A percentile compares a stretch with the other conserved stretches of the same genome.
Conservation (phyloP, 2,329 filamentous ascomycete species). For the Fusarium praegraminearum region DNA sequence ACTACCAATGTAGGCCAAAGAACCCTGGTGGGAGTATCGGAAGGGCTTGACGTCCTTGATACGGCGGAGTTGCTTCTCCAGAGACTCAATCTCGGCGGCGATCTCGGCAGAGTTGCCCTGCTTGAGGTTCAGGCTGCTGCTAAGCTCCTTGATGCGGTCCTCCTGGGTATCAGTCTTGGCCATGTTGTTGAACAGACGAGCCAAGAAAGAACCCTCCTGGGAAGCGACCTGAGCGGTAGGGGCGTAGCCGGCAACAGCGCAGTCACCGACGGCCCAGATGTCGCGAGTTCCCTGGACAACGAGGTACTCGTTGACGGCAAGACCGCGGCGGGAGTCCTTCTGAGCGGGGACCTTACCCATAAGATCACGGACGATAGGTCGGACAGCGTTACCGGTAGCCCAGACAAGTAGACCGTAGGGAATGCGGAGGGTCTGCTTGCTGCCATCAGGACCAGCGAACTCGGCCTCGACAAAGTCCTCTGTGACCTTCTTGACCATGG, state of each 20-base stretch:
- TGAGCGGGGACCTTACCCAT: constrained; percentile 94
- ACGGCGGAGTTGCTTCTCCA: constrained; percentile 87
- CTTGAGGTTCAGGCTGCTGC: constrained; percentile 69
- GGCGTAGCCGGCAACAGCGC: constrained; percentile 96
- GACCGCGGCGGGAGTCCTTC: constrained; percentile 92
- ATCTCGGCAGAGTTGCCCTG: constrained; percentile 75
- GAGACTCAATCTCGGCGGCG: constrained; percentile 80
- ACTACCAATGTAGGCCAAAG: constrained; percentile 96
- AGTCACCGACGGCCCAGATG: constrained; percentile 98
- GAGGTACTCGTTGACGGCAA: constrained; percentile 98
- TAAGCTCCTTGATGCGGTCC: constrained; percentile 77
- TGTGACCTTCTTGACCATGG: constrained; percentile 97
- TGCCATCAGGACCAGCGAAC: constrained; percentile 81
- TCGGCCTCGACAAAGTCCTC: constrained; percentile 94
- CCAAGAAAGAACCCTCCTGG: constrained; percentile 95
- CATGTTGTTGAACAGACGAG: constrained; percentile 98
- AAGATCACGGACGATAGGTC: constrained; percentile 89
- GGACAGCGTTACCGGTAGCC: constrained; percentile 96
- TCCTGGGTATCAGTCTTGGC: constrained; percentile 91
- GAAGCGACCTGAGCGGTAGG: constrained; percentile 96
- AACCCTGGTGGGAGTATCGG: constrained; percentile 98
- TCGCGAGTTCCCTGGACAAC: constrained; percentile 97
- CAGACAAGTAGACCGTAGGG: constrained; percentile 97
- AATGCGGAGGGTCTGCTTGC: constrained; percentile 83
- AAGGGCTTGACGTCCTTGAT: constrained; percentile 97